These are phyloP conservation scores for Ogataea ganodermae DNA, from an alignment of 805 yeast species.

Conservation along the genomic window DNA sequence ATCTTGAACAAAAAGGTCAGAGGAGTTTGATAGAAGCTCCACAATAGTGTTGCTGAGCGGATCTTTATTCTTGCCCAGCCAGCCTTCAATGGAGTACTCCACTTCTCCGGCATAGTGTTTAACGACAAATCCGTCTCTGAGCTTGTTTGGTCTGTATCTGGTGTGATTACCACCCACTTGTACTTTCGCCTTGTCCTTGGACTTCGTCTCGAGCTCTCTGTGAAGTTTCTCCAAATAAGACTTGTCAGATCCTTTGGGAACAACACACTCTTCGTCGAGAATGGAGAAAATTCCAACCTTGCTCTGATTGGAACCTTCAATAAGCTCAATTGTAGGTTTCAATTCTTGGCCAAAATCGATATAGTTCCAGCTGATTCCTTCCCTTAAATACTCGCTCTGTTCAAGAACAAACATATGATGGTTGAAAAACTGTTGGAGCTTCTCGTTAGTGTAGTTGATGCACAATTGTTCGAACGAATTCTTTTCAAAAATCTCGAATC, in stretches of 20 bases:
- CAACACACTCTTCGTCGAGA: slow-evolving; percentile 91
- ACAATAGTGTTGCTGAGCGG: slow-evolving; percentile 81
- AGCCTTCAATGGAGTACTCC: slow-evolving; percentile 88
- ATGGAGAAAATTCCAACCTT: slow-evolving; percentile 78
- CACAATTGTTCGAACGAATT: slow-evolving; percentile 64
- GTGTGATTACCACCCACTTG: slow-evolving; percentile 35
- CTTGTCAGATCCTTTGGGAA: slow-evolving; percentile 84
- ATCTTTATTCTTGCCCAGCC: slow-evolving; percentile 94
- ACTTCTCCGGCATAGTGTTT: slow-evolving; percentile 96
- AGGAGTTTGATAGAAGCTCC: slow-evolving; percentile 58
- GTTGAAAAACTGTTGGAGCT: slow-evolving; percentile 60
- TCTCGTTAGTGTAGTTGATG: slow-evolving; percentile 62
- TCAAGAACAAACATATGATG: slow-evolving; percentile 63
- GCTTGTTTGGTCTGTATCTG: slow-evolving; percentile 66
- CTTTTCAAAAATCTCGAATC: slow-evolving; percentile 58
- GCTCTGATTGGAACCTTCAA: slow-evolving; percentile 65
- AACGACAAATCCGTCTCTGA: slow-evolving; percentile 75
- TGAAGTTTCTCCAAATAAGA: slow-evolving; percentile 81
- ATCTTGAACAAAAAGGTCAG: slow-evolving; percentile 53
- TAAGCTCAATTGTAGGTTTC: slow-evolving; percentile 90
- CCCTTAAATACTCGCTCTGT: slow-evolving; percentile 60
- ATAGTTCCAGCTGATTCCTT: slow-evolving; percentile 66
- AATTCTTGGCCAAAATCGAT: slow-evolving; percentile 94
- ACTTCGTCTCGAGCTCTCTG: slow-evolving; percentile 56
- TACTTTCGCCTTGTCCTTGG: slow-evolving; percentile 17